Evolutionary conservation across 805 yeast genomes (phyloP).

Genomic region (Pichia scutulata): DNA sequence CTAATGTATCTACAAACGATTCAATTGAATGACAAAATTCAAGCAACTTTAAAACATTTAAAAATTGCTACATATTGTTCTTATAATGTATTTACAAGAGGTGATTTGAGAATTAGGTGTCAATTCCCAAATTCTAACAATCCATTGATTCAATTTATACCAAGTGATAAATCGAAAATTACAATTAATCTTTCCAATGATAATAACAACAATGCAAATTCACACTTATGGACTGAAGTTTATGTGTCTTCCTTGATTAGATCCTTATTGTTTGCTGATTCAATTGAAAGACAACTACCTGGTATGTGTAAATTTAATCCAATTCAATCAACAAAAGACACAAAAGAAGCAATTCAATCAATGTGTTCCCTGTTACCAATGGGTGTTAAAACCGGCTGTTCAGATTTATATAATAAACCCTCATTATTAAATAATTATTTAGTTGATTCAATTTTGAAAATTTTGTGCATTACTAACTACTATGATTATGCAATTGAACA

Average conservation of each 20-base stretch:
- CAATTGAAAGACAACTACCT: conserved; percentile 47
- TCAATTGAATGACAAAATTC: conserved; percentile 28
- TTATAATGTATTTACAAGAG: conserved; percentile 64
- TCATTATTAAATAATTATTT: conserved; percentile 41
- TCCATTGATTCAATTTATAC: conserved; percentile 38
- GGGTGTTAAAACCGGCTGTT: conserved; percentile 41
- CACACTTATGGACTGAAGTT: conserved; percentile 52
- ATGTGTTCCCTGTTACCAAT: conserved; percentile 39
- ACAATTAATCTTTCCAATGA: conserved; percentile 9
- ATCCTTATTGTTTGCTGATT: conserved; percentile 43
- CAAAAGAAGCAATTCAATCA: conserved; percentile 30
- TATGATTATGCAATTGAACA: conserved; percentile 32
- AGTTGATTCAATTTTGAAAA: conserved; percentile 41
- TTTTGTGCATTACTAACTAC: conserved; percentile 33
- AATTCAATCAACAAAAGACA: conserved; percentile 28
- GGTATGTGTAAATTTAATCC: conserved; percentile 49
- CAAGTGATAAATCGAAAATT: conserved; percentile 32
- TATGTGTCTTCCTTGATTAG: conserved; percentile 53
- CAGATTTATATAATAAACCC: conserved; percentile 27
- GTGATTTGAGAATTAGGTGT: conserved; percentile 66
- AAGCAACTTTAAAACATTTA: conserved; percentile 25
- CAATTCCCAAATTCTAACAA: conserved; percentile 42
- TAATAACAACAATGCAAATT: conserved; percentile 47
- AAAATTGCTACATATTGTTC: conserved; percentile 50
- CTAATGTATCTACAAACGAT: conserved; percentile 48